phyloP scores from a whole-genome alignment of 805 yeast genomes.

The Candida xiaguanensis region DNA sequence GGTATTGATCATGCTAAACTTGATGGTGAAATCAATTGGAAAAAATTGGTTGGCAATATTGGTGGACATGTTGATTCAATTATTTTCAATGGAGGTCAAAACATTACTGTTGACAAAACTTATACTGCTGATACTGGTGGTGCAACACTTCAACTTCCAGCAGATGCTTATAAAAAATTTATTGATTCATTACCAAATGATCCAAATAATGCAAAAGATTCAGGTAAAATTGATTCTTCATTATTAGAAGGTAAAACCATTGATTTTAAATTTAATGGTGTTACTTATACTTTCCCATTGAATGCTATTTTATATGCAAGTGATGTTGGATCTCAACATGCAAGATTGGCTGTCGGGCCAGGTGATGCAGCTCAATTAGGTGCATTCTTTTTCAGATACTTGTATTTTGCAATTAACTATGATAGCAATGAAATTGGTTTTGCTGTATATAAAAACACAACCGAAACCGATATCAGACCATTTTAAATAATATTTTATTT shows the following conservation, averaged over 20 bases:
- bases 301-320: neutral
- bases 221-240: neutral
- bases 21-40: slow-evolving; percentile 1
- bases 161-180: neutral
- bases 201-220: neutral
- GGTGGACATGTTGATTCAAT: neutral
- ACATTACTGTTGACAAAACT: neutral
- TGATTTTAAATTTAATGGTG: neutral
- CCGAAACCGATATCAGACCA: slow-evolving; percentile 1
- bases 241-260: slow-evolving; percentile 1
- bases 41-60: neutral
- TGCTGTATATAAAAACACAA: neutral
- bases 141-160: neutral
- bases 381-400: neutral
- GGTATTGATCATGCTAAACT: slow-evolving; percentile 3
- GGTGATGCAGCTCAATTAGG: slow-evolving; percentile 1
- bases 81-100: neutral
- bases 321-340: neutral
- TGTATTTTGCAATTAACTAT: neutral
- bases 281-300: neutral
- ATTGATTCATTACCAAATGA: slow-evolving; percentile 1
- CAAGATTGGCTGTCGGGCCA: neutral
- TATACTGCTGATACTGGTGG: slow-evolving; percentile 4
- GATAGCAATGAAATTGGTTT: slow-evolving; percentile 1
- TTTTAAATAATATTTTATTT: neutral